Base-by-base conservation (phyloP, 2,329 filamentous ascomycete genomes). In the Kalmusia sp. region DNA sequence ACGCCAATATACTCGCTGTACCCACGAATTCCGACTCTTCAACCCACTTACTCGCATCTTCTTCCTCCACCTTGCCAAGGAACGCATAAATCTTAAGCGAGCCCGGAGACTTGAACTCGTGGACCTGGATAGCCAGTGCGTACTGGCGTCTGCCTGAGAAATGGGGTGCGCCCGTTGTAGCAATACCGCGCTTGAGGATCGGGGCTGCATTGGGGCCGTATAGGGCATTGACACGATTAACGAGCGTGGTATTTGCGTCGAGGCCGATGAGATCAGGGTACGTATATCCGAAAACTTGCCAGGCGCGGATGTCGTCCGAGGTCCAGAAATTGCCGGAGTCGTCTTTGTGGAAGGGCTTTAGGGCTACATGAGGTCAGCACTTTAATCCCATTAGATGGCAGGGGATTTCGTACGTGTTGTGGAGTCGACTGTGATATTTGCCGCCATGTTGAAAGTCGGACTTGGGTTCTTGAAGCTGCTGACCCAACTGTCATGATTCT, bases 61-160 rank as follows among this genome's bases (percentile, higher is more conserved):
- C 76, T 3, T 43, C 24, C 1, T 21, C 41, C 6, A 55, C 50
- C 2, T 79, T 68, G 0, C 87, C 89, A 1, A 92, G 68, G 73
- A 92, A 93, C 53, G 93, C 77, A 66, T 88, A 84, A 17, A 93
- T 77, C 49, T 79, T 80, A 64, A 88, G 91, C 0, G 87, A 84
- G 1, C 81, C 83, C 9, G 82, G 77, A 7, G 89, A 71, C 2
- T 84, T 84, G 52, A 84, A 82, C 56, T 86, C 87, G 49, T 80
- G 77, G 19, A 87, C 84, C 14, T 79, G 77, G 38, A 93, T 80
- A 63, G 89, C 90, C 60, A 84, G 85, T 21, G 87, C 80, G 84
- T 90, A 93, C 62, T 93, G 56, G 5, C 65, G 57, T 14, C 59
- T 45, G 12, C 47, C 51, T 1, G 34, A 45, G 47, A 51, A 52